Conservation (phyloP, 2,329 filamentous ascomycete species). For the Pseudodiploospora longispora region DNA sequence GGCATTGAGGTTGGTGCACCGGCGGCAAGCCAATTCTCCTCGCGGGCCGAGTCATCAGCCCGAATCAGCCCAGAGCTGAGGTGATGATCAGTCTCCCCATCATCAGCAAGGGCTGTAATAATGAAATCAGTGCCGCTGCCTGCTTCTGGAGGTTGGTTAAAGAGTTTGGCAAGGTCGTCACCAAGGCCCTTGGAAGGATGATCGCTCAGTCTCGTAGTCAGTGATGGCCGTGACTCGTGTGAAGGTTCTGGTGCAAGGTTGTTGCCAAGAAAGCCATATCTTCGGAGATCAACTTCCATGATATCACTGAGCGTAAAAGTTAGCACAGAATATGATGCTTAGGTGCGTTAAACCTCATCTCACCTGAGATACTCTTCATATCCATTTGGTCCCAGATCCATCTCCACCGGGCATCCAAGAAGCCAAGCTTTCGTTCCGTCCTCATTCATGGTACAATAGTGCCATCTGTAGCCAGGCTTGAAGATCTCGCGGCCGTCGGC, state of each 20-base stretch:
- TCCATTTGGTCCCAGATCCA: slow-evolving; percentile 58
- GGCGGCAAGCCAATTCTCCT: slow-evolving; percentile 50
- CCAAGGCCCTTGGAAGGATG: slow-evolving; percentile 64
- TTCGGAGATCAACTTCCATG: slow-evolving; percentile 83
- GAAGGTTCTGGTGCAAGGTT: slow-evolving; percentile 52
- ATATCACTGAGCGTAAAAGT: slow-evolving; percentile 54
- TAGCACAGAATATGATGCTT: background rate
- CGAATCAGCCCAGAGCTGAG: slow-evolving; percentile 43
- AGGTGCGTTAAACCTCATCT: slow-evolving; percentile 6
- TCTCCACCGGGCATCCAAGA: slow-evolving; percentile 81
- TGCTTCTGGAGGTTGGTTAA: slow-evolving; percentile 75
- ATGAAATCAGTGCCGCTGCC: slow-evolving; percentile 86
- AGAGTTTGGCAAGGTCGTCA: slow-evolving; percentile 75
- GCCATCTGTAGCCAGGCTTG: slow-evolving; percentile 87
- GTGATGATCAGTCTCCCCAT: slow-evolving; percentile 60
- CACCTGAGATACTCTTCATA: slow-evolving; percentile 80
- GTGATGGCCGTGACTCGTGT: slow-evolving; percentile 40
- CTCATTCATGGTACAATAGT: slow-evolving; percentile 94
- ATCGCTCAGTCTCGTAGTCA: slow-evolving; percentile 39
- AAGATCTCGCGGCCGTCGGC: slow-evolving; percentile 94
- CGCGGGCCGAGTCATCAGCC: slow-evolving; percentile 31
- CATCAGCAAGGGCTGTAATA: slow-evolving; percentile 80
- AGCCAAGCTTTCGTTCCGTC: slow-evolving; percentile 96
- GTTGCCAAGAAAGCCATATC: slow-evolving; percentile 85
- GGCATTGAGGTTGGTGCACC: slow-evolving; percentile 64